Conservation (phyloP, 129 eudicot genomes). For the Silybum marianum region DNA sequence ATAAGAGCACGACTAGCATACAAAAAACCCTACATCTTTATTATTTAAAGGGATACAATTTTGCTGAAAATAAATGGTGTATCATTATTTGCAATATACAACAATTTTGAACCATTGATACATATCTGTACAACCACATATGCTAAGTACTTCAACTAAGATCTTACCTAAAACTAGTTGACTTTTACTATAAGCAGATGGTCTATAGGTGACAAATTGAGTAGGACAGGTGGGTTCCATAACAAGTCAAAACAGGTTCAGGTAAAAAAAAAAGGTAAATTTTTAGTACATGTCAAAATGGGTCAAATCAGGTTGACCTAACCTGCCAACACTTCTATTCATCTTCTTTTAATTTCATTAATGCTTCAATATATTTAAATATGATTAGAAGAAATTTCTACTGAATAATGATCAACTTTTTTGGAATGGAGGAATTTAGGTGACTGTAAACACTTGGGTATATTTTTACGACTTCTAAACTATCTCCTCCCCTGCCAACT, state of each 20-base stretch:
- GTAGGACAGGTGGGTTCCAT: not conserved
- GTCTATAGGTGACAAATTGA: not conserved
- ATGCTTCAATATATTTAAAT: no score
- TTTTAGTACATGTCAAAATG: no score
- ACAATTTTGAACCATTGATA: not conserved
- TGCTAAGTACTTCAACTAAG: not conserved
- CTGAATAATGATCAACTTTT: no score
- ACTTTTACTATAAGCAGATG: not conserved
- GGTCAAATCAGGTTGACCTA: no score
- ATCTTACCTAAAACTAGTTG: not conserved
- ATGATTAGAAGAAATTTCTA: no score
- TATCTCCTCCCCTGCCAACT: not conserved
- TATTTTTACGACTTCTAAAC: not conserved
- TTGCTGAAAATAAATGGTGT: not conserved
- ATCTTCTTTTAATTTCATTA: no score
- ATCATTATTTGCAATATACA: not conserved
- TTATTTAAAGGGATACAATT: not conserved
- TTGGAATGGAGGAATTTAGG: no score
- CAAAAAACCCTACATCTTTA: not conserved
- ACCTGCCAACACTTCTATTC: no score
- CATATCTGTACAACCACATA: not conserved
- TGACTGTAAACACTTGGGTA: no score
- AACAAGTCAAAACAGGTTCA: not conserved
- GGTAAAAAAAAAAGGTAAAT: no score
- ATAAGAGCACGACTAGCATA: not conserved